A percentile compares a stretch with the other conserved stretches of the same genome.
Evolutionary conservation across 2,329 filamentous ascomycete genomes (phyloP).

Genomic region (Neonectria coccinea): DNA sequence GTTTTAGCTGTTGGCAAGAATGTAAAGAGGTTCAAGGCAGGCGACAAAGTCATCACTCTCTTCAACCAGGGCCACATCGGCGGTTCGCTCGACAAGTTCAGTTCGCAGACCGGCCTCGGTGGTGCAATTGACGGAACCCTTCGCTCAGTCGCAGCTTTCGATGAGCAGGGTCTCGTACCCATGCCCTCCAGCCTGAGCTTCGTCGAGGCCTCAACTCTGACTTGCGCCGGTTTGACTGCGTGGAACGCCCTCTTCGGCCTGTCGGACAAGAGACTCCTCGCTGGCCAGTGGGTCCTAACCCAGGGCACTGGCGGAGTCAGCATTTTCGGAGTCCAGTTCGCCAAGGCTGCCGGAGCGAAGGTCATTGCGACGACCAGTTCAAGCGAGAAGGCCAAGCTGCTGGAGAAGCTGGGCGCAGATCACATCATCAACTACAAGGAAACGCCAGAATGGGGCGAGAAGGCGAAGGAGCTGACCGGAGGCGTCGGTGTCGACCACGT

Average conservation of each 20-base stretch:
- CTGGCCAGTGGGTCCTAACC: conserved; percentile 71
- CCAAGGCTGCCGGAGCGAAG: conserved; percentile 60
- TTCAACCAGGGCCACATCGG: conserved; percentile 69
- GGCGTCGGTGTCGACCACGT: conserved; percentile 61
- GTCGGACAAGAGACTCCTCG: conserved; percentile 57
- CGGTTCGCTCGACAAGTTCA: conserved; percentile 53
- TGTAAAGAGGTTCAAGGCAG: conserved; percentile 61
- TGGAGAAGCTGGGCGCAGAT: conserved; percentile 61
- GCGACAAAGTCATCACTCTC: conserved; percentile 69
- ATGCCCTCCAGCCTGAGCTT: conserved; percentile 67
- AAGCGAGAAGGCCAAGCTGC: conserved; percentile 55
- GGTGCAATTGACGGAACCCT: conserved; percentile 76
- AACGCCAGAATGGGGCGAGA: conserved; percentile 58
- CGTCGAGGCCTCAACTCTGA: conserved; percentile 67
- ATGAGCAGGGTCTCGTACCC: conserved; percentile 74
- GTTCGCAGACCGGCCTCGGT: conserved; percentile 69
- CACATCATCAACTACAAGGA: conserved; percentile 64
- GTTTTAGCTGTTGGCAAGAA: conserved; percentile 63
- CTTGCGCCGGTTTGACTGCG: conserved; percentile 71
- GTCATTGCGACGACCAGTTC: conserved; percentile 64
- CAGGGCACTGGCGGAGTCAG: conserved; percentile 79
- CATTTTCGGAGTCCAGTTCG: conserved; percentile 73
- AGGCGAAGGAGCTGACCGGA: conserved; percentile 56
- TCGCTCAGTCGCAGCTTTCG: conserved; percentile 74
- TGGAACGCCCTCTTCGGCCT: conserved; percentile 76